Conservation (phyloP, 768 basidiomycete genomes). For the Phaeotremella skinneri region DNA sequence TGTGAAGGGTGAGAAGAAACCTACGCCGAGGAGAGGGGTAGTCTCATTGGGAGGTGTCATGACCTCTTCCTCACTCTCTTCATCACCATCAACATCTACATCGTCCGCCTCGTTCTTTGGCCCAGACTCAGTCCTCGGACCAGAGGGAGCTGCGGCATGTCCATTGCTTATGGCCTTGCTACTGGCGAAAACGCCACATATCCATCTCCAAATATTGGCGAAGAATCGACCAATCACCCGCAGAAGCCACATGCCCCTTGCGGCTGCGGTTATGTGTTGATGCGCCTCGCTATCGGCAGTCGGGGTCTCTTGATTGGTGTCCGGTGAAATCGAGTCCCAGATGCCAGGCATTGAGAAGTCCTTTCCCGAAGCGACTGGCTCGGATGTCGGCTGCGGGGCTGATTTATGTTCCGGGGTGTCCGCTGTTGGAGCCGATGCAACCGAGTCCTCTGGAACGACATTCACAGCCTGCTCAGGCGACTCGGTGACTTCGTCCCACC, state of each 20-base stretch:
- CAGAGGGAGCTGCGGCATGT: no score
- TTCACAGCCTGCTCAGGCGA: not conserved
- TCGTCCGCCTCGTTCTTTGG: not conserved
- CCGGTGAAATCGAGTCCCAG: no score
- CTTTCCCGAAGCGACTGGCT: no score
- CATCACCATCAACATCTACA: not conserved
- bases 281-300: not conserved
- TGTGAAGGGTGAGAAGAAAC: not conserved
- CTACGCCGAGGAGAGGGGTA: slow-evolving; percentile 21
- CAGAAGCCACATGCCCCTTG: slow-evolving; percentile 17
- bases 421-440: no score
- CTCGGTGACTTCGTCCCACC: not conserved
- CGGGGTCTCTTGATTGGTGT: not conserved
- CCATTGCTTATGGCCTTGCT: not conserved
- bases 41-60: slow-evolving; percentile 8
- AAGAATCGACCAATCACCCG: slow-evolving; percentile 19
- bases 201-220: slow-evolving; percentile 16
- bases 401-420: no score
- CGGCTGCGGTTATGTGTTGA: not conserved
- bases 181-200: slow-evolving; percentile 7
- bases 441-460: no score
- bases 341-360: not conserved
- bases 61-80: slow-evolving; percentile 5
- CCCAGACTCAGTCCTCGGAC: not conserved
- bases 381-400: no score